Conservation (phyloP, 345 rosid genomes). For the Physaria fendleri region DNA sequence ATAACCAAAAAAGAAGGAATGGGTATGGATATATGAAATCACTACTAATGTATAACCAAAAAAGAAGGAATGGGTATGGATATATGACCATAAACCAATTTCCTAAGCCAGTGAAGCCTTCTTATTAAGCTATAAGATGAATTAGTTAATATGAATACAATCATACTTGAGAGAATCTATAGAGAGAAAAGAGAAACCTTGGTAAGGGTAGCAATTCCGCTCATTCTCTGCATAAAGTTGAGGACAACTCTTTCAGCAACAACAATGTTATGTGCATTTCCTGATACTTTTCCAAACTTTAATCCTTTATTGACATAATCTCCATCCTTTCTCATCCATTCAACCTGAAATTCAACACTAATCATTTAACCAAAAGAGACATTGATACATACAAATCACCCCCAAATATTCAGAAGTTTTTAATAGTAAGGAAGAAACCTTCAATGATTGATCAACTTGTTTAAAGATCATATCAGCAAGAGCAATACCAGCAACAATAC, state of each 20-base stretch:
- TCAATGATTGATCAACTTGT: constrained; percentile 78
- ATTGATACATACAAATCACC: neutral
- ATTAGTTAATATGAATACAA: neutral
- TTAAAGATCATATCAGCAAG: constrained; percentile 81
- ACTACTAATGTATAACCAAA: neutral
- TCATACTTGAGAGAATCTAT: neutral
- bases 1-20: neutral
- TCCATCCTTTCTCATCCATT: constrained; percentile 82
- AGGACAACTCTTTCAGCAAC: constrained; percentile 88
- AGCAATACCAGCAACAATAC: constrained; percentile 74
- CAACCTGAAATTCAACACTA: constrained; percentile 44
- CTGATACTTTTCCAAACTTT: constrained; percentile 90
- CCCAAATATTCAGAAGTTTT: neutral
- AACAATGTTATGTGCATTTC: constrained; percentile 76
- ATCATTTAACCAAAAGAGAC: neutral
- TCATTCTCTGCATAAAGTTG: constrained; percentile 98
- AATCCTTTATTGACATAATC: constrained; percentile 75
- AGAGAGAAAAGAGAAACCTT: constrained; percentile 39
- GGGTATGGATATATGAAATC: neutral
- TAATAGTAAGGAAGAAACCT: constrained; percentile 36
- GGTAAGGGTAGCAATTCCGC: constrained; percentile 94
- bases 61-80: neutral
- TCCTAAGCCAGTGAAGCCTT: neutral
- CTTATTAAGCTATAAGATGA: neutral
- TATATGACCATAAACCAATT: neutral